Conservation (phyloP, 805 yeast genomes). For the Ogataea ganodermae region DNA sequence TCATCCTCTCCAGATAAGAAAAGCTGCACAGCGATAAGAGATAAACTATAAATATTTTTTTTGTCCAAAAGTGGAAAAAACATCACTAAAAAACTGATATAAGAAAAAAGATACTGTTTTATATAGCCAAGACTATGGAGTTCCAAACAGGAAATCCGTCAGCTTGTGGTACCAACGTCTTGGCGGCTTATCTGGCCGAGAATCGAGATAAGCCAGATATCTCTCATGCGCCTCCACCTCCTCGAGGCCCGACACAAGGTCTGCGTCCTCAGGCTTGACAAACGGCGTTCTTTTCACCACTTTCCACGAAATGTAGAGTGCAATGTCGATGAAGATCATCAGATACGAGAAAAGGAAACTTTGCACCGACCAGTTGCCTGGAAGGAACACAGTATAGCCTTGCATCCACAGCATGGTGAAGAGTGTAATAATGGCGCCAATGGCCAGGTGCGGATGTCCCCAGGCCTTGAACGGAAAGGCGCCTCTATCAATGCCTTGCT, state of each 20-base stretch:
- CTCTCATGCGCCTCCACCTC: conserved; percentile 63
- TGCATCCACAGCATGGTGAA: conserved; percentile 56
- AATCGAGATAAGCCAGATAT: conserved; percentile 15
- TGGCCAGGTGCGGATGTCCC: conserved; percentile 61
- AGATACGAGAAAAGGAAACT: conserved; percentile 70
- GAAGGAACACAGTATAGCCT: conserved; percentile 72
- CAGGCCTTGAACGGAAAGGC: conserved; percentile 52
- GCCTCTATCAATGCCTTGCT: conserved; percentile 51
- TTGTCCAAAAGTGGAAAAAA: not conserved
- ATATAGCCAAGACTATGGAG: not conserved
- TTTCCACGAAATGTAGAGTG: conserved; percentile 54
- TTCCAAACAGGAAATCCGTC: conserved; percentile 18
- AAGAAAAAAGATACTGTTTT: not conserved
- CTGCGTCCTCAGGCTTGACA: conserved; percentile 49
- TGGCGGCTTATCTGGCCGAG: conserved; percentile 10
- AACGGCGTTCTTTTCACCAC: conserved; percentile 49
- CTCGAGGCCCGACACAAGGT: conserved; percentile 52
- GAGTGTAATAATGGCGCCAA: conserved; percentile 48
- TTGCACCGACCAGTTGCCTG: conserved; percentile 63
- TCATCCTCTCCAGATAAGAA: not conserved
- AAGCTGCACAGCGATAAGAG: conserved; percentile 5
- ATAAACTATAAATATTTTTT: no score
- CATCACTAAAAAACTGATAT: not conserved
- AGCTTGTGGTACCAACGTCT: conserved; percentile 19
- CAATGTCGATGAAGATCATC: conserved; percentile 62